Base-by-base conservation (phyloP, 176 grass and related monocot genomes). In the Zoysia japonica region DNA sequence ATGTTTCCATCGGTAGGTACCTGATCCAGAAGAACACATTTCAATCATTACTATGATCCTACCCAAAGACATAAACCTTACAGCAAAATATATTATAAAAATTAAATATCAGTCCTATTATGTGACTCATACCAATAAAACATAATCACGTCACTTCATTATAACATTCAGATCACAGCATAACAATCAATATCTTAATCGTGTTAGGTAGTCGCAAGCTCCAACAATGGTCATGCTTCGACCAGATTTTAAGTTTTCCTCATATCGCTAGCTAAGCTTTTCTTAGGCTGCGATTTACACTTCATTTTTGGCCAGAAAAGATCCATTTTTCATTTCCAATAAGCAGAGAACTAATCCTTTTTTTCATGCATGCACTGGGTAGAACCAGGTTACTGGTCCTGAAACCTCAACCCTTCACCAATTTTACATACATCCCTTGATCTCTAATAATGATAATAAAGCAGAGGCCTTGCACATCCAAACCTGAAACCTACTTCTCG, bases 1-100 rank as follows among this genome's bases (percentile, higher is more conserved):
- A 88, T 70, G 78, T 85, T 90, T 86, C 73, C 59, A 75, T 65
- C n/a, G 91, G 80, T 69, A 94, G 68, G 74, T 94, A 88, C 79
- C 91, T 97, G 76, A 64, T 87, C 46, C 76, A 91, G 65, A 50
- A 88, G 42, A 90, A 76, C 17, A 77, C 55, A 86, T 19, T 61
- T 79, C 52, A 77, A 68, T 68, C 37, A 62, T 47, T 83, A 46
- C 59, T 67, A 83, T 47, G 10, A 46, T 61, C 63, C 71, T 82
- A 71, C 50, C 12, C 38, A 16, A 70, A 62, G 65, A 68, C 13
- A 71, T 76, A 67, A 75, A 53, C 43, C 43, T 52, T 44, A 50
- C 62, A 75, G 19, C 10, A 62, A 63, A 61, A 16, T 38, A 13
- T 43, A 54, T 39, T 86, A 45, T 35, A 59, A 11, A 74, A 35